These are phyloP conservation scores for Senna tora DNA, from an alignment of 306 rosid species.

Conservation along the genomic window DNA sequence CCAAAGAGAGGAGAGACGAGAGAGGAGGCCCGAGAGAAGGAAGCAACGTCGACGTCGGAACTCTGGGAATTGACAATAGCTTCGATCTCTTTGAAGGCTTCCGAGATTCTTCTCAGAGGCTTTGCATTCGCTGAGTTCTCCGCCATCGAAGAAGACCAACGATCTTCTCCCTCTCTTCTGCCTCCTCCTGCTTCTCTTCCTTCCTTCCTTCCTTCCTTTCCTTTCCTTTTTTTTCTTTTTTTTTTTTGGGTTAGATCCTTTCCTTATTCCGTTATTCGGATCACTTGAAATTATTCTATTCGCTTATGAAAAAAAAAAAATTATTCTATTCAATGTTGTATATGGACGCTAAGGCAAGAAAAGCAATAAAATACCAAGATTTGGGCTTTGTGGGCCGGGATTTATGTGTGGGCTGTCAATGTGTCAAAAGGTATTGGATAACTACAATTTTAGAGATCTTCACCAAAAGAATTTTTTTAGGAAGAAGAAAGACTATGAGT, in stretches of 20 bases:
- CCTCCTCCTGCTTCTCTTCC: too few relatives aligned
- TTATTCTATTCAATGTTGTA: too few relatives aligned
- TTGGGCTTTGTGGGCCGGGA: not conserved
- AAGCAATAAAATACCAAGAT: too few relatives aligned
- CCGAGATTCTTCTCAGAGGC: slow-evolving; percentile 64
- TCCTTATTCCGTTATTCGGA: too few relatives aligned
- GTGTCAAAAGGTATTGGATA: too few relatives aligned
- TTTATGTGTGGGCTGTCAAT: not conserved
- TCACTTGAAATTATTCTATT: not conserved
- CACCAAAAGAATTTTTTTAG: too few relatives aligned
- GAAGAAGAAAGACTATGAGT: too few relatives aligned
- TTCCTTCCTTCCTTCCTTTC: not conserved
- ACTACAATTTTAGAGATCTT: too few relatives aligned
- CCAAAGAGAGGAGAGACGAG: slow-evolving; percentile 86
- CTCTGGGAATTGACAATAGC: slow-evolving; percentile 50
- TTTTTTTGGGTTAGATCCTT: too few relatives aligned
- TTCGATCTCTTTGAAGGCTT: slow-evolving; percentile 67
- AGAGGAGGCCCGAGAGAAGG: slow-evolving; percentile 80
- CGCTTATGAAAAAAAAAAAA: too few relatives aligned
- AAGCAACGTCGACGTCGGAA: slow-evolving; percentile 56
- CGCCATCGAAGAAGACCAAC: slow-evolving; percentile 51
- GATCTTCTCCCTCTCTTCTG: not conserved
- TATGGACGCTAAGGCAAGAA: not conserved
- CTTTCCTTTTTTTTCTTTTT: too few relatives aligned
- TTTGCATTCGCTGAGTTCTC: slow-evolving; percentile 33